These are phyloP conservation scores for Cryptococcus sp. DNA, from an alignment of 1,284 basidiomycete species.

Conservation along the genomic window DNA sequence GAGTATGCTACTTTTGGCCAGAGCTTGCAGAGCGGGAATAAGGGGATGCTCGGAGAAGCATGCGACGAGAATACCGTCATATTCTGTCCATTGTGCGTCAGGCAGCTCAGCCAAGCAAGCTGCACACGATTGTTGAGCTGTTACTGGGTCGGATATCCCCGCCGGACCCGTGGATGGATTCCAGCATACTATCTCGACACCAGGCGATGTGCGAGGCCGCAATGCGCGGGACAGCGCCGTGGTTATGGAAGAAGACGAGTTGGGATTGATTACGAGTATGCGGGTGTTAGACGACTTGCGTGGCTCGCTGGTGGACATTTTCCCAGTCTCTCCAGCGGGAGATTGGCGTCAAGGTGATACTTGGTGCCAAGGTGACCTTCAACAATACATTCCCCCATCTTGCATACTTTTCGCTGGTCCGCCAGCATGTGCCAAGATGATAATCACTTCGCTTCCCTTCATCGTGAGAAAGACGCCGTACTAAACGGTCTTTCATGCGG, in stretches of 20 bases:
- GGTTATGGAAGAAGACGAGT: constrained; percentile 30
- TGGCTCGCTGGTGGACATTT: no score
- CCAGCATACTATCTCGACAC: constrained; percentile 13
- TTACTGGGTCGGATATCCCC: constrained; percentile 24
- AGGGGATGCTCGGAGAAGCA: constrained; percentile 31
- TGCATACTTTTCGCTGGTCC: no score
- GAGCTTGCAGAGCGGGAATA: constrained; percentile 11
- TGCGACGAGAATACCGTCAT: constrained; percentile 22
- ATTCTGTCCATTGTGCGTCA: not conserved
- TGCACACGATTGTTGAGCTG: constrained; percentile 16
- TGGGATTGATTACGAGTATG: constrained; percentile 23
- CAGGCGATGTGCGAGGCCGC: constrained; percentile 8
- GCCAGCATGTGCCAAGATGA: no score
- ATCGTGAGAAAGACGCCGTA: no score
- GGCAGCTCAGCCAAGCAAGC: constrained; percentile 25
- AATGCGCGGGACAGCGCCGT: constrained; percentile 15
- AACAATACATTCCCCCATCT: no score
- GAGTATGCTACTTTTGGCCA: not conserved
- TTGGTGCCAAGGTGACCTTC: no score
- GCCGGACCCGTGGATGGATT: constrained; percentile 26
- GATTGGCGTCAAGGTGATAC: no score
- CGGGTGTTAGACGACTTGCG: no score
- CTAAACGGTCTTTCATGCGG: no score
- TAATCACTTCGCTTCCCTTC: no score
- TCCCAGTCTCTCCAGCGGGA: no score